phyloP scores from a whole-genome alignment of 2,329 filamentous ascomycete species.

The Fusarium dimerum region DNA sequence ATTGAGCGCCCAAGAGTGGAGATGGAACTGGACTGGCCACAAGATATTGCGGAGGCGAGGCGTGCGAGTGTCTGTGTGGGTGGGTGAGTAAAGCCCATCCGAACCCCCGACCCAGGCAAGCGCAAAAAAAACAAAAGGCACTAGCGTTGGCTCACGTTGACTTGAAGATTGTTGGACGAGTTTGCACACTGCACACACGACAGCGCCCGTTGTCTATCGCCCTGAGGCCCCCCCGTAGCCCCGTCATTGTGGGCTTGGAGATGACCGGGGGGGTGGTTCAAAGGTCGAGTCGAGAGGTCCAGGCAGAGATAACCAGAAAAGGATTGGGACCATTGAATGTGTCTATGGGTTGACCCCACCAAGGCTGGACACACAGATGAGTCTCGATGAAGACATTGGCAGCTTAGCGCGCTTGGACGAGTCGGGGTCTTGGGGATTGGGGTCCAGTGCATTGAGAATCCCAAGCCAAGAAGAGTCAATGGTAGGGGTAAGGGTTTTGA shows the following conservation, averaged over 20 bases:
- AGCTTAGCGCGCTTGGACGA: constrained; percentile 19
- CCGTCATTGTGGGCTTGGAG: constrained; percentile 23
- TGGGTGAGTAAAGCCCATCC: constrained; percentile 27
- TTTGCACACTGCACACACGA: constrained; percentile 22
- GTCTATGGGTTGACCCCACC: constrained; percentile 17
- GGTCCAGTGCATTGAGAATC: not conserved
- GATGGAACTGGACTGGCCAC: constrained; percentile 24
- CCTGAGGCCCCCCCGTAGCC: constrained; percentile 16
- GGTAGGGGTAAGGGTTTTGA: too few relatives aligned
- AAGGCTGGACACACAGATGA: constrained; percentile 12
- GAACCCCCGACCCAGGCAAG: constrained; percentile 16
- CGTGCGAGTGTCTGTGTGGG: constrained; percentile 3
- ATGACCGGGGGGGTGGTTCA: not conserved
- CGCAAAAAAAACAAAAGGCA: too few relatives aligned
- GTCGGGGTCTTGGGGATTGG: constrained; percentile 1
- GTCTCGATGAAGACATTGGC: constrained; percentile 17
- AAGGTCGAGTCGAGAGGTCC: constrained; percentile 7
- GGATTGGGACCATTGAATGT: not conserved
- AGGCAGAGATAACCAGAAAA: not conserved
- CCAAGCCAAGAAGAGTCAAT: too few relatives aligned
- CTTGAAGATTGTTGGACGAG: constrained; percentile 18
- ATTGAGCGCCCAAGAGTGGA: constrained; percentile 24
- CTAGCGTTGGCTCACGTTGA: too few relatives aligned
- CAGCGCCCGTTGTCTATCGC: constrained; percentile 17
- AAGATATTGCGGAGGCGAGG: constrained; percentile 34